Conservation (phyloP, 2,329 filamentous ascomycete genomes). For the Zopfia rhizophila region DNA sequence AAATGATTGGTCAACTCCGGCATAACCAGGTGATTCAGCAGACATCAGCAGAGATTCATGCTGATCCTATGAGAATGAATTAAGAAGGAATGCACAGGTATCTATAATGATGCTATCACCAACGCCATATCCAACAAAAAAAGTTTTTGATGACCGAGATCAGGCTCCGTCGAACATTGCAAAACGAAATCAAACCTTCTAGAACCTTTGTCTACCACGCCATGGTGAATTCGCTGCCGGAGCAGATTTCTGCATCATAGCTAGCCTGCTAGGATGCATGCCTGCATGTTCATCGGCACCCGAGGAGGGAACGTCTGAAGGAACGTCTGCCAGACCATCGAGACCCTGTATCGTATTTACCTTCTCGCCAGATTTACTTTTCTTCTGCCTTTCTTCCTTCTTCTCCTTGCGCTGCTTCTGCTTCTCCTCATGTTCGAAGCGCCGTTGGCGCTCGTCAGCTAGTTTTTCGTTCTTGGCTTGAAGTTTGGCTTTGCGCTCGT, state of each 20-base stretch:
- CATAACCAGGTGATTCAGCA: too few relatives aligned
- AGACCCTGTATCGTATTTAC: conserved; percentile 19
- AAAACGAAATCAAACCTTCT: background rate
- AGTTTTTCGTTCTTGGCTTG: conserved; percentile 86
- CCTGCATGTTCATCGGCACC: conserved; percentile 33
- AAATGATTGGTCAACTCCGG: too few relatives aligned
- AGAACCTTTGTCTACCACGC: conserved; percentile 2
- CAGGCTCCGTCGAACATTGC: too few relatives aligned
- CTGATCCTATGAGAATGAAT: too few relatives aligned
- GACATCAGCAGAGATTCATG: too few relatives aligned
- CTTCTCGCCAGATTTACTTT: conserved; percentile 19
- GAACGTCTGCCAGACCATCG: conserved; percentile 26
- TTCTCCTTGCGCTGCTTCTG: conserved; percentile 53
- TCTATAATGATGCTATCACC: too few relatives aligned
- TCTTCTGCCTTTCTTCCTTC: conserved; percentile 44
- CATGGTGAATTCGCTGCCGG: background rate
- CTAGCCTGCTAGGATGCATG: conserved; percentile 52
- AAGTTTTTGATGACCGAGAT: too few relatives aligned
- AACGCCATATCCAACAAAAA: too few relatives aligned
- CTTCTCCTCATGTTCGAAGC: conserved; percentile 53
- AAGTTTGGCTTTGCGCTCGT: conserved; percentile 79
- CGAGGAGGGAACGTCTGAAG: conserved; percentile 14
- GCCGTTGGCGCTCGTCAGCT: conserved; percentile 71
- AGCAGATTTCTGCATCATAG: conserved; percentile 40
- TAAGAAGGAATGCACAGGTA: too few relatives aligned